Percentiles rank a stretch among this genome's conserved stretches.
phyloP scores from a whole-genome alignment of 176 grass and related monocot species.

The Lolium rigidum region DNA sequence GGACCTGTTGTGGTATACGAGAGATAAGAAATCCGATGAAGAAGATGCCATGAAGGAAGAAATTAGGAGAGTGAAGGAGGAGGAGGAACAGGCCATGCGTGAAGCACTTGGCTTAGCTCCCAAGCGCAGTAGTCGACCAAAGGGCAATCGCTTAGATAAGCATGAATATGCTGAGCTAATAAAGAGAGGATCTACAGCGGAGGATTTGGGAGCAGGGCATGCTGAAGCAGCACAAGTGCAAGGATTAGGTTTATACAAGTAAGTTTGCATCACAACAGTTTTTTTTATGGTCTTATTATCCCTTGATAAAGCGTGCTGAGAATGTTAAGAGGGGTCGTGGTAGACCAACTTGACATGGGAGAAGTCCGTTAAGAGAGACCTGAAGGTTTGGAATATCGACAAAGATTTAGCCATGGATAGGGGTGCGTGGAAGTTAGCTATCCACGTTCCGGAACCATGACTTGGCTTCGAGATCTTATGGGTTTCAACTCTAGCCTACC shows the following conservation, averaged over 20 bases:
- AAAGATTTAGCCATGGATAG: too few relatives aligned
- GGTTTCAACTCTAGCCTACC: too few relatives aligned
- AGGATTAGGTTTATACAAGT: constrained; percentile 97
- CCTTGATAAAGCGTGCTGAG: too few relatives aligned
- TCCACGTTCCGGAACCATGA: too few relatives aligned
- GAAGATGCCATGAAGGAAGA: constrained; percentile 86
- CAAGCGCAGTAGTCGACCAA: constrained; percentile 66
- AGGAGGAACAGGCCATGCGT: constrained; percentile 94
- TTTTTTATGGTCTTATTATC: neutral
- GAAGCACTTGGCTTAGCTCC: constrained; percentile 97
- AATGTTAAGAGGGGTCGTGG: too few relatives aligned
- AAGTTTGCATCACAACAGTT: constrained; percentile 24
- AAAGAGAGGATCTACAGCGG: constrained; percentile 90
- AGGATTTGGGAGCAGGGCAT: constrained; percentile 88
- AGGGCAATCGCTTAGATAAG: constrained; percentile 85
- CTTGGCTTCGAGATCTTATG: too few relatives aligned
- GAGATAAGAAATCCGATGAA: constrained; percentile 75
- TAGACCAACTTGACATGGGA: too few relatives aligned
- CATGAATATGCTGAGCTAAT: constrained; percentile 97
- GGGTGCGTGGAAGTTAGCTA: too few relatives aligned
- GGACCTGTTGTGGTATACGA: constrained; percentile 85
- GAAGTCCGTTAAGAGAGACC: too few relatives aligned
- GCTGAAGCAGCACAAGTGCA: constrained; percentile 94
- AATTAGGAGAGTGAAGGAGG: constrained; percentile 94
- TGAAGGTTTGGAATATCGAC: too few relatives aligned